Evolutionary conservation across 2,329 filamentous ascomycete species (phyloP).

Genomic region (Fusarium bulbicola): DNA sequence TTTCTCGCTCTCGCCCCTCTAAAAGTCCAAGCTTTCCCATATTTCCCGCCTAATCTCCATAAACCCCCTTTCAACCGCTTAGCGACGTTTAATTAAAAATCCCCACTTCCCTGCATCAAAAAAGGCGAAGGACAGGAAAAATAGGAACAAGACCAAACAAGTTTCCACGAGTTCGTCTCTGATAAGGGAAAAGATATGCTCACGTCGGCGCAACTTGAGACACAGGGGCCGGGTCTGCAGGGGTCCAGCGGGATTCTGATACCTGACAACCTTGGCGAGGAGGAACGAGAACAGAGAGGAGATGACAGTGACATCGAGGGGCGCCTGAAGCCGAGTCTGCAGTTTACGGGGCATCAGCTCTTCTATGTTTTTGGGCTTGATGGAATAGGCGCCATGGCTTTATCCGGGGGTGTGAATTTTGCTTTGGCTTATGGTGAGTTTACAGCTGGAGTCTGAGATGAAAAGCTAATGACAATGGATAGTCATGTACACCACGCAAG

Average conservation of each 20-base stretch:
- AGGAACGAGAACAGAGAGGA: constrained; percentile 8
- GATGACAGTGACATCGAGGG: constrained; percentile 13
- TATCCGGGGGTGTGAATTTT: constrained; percentile 63
- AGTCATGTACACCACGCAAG: constrained; percentile 59
- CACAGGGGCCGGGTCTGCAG: constrained; percentile 24
- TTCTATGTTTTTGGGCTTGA: constrained; percentile 60
- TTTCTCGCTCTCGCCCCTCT: background rate
- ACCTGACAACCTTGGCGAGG: constrained; percentile 20
- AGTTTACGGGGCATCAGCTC: constrained; percentile 55
- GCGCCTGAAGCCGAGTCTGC: constrained; percentile 50
- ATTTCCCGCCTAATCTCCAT: constrained; percentile 12
- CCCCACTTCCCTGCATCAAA: background rate
- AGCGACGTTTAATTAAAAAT: background rate
- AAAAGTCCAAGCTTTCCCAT: background rate
- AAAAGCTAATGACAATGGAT: constrained; percentile 1
- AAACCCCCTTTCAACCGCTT: constrained; percentile 1
- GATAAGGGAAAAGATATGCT: constrained; percentile 21
- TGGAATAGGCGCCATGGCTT: constrained; percentile 56
- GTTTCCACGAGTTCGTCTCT: background rate
- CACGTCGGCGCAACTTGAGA: constrained; percentile 35
- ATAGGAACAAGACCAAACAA: background rate
- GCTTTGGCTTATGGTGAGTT: constrained; percentile 58
- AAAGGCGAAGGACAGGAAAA: background rate
- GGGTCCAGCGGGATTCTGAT: constrained; percentile 12
- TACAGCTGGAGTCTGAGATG: background rate